Conservation (phyloP, 805 yeast species). For the Millerozyma acaciae region DNA sequence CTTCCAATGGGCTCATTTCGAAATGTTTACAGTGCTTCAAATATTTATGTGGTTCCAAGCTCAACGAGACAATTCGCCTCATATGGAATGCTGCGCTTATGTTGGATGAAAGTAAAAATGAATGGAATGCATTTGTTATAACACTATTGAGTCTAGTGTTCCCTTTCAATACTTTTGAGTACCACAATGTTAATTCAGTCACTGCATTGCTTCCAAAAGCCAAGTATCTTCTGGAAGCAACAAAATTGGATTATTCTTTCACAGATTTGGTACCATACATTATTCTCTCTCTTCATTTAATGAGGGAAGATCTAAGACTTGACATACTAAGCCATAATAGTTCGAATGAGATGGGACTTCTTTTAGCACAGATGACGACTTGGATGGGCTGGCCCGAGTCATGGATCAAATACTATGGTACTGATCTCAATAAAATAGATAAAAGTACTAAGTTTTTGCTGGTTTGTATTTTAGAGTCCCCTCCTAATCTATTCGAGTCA, state of each 20-base stretch:
- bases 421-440: constrained; percentile 32
- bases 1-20: constrained; percentile 40
- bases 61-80: constrained; percentile 56
- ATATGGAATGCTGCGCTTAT: constrained; percentile 58
- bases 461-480: constrained; percentile 45
- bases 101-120: constrained; percentile 39
- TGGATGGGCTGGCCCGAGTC: constrained; percentile 73
- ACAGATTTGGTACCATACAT: constrained; percentile 60
- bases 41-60: constrained; percentile 54
- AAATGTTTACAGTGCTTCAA: constrained; percentile 48
- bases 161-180: constrained; percentile 33
- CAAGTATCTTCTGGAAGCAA: constrained; percentile 19
- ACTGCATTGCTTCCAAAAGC: constrained; percentile 32
- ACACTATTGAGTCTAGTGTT: constrained; percentile 47
- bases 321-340: constrained; percentile 42
- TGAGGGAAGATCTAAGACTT: constrained; percentile 71
- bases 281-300: constrained; percentile 64
- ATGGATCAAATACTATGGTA: constrained; percentile 60
- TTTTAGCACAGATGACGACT: constrained; percentile 57
- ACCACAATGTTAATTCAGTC: constrained; percentile 19
- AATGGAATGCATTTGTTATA: constrained; percentile 58
- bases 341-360: constrained; percentile 41
- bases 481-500: constrained; percentile 59
- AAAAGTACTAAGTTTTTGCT: constrained; percentile 37
- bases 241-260: constrained; percentile 36